phyloP scores from a whole-genome alignment of 2,329 filamentous ascomycete genomes.

The Ophiosphaerella narmari region DNA sequence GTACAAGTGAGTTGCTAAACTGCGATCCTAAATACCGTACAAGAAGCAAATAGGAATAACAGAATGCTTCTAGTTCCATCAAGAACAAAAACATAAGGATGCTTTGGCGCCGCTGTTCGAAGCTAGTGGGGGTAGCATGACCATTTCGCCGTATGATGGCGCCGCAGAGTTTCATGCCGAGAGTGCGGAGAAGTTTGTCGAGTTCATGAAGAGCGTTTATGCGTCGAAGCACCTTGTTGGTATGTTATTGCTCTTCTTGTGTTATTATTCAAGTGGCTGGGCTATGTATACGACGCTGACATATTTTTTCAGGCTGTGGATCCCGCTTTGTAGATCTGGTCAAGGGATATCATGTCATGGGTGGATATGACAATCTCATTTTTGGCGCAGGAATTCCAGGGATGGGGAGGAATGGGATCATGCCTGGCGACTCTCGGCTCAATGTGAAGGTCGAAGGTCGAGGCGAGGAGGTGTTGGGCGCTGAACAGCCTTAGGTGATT shows the following conservation, averaged over 20 bases:
- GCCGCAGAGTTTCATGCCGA: slow-evolving; percentile 15
- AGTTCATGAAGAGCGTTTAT: slow-evolving; percentile 15
- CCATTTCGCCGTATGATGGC: slow-evolving; percentile 10
- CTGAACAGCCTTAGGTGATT: too few species aligned
- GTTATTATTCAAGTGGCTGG: background rate
- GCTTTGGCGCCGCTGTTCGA: slow-evolving; percentile 9
- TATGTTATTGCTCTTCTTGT: slow-evolving; percentile 1
- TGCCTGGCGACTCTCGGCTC: slow-evolving; percentile 4
- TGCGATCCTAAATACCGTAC: too few species aligned
- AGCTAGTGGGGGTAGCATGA: slow-evolving; percentile 11
- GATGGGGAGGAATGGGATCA: slow-evolving; percentile 5
- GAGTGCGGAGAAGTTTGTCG: slow-evolving; percentile 9
- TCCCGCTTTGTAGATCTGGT: slow-evolving; percentile 11
- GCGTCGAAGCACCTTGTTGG: slow-evolving; percentile 11
- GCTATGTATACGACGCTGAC: background rate
- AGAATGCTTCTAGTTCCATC: slow-evolving; percentile 7
- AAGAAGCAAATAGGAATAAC: too few species aligned
- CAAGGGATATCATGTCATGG: slow-evolving; percentile 13
- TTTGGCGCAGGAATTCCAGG: slow-evolving; percentile 4
- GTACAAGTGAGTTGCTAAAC: slow-evolving; percentile 3
- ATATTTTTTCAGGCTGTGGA: slow-evolving; percentile 8
- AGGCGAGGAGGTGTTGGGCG: background rate
- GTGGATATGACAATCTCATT: slow-evolving; percentile 16
- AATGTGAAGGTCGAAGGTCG: background rate
- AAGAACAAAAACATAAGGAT: slow-evolving; percentile 4